phyloP scores from a whole-genome alignment of 2,329 filamentous ascomycete genomes.

The Stachybotrys chlorohalonatus region DNA sequence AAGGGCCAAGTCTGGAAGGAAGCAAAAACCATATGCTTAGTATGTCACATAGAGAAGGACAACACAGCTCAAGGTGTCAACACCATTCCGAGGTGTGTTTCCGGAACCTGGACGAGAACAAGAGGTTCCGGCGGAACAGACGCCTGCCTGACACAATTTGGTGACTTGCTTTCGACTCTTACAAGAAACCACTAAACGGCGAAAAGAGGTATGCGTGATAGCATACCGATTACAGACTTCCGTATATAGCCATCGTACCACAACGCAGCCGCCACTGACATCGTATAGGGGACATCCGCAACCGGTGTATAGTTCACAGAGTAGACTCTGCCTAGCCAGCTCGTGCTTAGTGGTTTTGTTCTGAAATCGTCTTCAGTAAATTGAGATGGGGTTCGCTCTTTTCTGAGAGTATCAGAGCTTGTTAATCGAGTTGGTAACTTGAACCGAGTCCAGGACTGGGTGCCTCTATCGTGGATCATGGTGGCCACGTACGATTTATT shows the following conservation, averaged over 20 bases:
- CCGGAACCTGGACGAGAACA: constrained; percentile 52
- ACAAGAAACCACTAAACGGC: too few relatives aligned
- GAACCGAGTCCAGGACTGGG: too few relatives aligned
- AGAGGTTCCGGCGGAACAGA: constrained; percentile 45
- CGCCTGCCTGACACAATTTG: constrained; percentile 51
- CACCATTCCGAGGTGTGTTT: constrained; percentile 15
- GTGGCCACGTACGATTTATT: too few relatives aligned
- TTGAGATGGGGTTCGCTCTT: too few relatives aligned
- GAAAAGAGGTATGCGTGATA: constrained; percentile 23
- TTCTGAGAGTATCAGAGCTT: too few relatives aligned
- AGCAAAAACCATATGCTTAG: constrained; percentile 56
- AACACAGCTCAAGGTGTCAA: too few relatives aligned
- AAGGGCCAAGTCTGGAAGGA: constrained; percentile 56
- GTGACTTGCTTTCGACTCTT: too few relatives aligned
- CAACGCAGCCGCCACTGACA: too few relatives aligned
- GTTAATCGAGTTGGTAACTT: too few relatives aligned
- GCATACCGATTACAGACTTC: constrained; percentile 39
- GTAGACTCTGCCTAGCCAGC: constrained; percentile 21
- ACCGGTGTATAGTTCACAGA: constrained; percentile 48
- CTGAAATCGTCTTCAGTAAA: too few relatives aligned
- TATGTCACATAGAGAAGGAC: constrained; percentile 16
- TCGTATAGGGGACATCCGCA: constrained; percentile 39
- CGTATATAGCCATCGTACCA: constrained; percentile 17
- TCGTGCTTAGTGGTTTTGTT: too few relatives aligned
- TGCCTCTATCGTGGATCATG: too few relatives aligned